Conservation (phyloP, 768 basidiomycete genomes). For the Naganishia friedmannii region DNA sequence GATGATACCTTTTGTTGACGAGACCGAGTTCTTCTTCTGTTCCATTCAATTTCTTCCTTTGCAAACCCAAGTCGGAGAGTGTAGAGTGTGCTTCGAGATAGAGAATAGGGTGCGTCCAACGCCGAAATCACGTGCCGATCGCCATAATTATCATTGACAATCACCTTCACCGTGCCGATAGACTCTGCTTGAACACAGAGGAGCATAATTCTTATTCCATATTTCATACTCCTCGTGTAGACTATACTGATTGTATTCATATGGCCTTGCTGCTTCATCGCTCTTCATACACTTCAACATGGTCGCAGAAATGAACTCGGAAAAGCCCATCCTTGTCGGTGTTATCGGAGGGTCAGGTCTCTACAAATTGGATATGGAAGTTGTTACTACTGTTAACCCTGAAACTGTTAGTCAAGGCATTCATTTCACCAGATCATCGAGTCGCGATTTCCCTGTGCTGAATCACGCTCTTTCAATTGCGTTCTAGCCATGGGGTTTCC, state of each 20-base stretch:
- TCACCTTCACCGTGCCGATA: background rate
- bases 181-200: background rate
- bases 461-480: background rate
- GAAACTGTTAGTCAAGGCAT: conserved; percentile 63
- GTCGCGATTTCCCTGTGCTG: background rate
- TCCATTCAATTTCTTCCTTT: too few relatives aligned
- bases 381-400: conserved; percentile 64
- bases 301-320: background rate
- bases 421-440: background rate
- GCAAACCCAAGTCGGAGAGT: background rate
- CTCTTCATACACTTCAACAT: background rate
- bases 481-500: conserved; percentile 82
- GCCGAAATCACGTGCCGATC: conserved; percentile 9
- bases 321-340: conserved; percentile 62
- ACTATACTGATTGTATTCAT: background rate
- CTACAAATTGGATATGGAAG: conserved; percentile 70
- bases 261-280: background rate
- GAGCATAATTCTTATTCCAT: background rate
- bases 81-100: conserved; percentile 16
- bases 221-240: background rate
- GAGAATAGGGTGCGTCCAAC: conserved; percentile 9
- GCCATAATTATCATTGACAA: background rate
- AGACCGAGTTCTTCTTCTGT: background rate
- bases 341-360: conserved; percentile 90
- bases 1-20: too few relatives aligned